Base-by-base conservation (phyloP, 2,329 filamentous ascomycete genomes). In the Cytospora paraplurivora region DNA sequence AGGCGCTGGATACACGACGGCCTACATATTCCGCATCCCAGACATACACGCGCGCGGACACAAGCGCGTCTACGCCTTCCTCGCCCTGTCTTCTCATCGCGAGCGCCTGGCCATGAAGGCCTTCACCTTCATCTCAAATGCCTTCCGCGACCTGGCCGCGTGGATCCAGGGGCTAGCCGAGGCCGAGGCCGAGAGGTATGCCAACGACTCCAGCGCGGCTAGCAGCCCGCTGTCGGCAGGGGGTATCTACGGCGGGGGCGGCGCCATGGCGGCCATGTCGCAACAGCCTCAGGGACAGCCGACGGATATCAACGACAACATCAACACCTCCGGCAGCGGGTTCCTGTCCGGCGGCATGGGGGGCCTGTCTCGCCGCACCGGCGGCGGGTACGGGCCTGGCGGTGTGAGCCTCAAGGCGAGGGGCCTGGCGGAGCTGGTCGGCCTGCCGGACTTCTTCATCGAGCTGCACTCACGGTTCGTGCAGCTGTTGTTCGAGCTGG, bases 21-120 rank as follows among this genome's bases (percentile, higher is more conserved):
- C 87, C 15, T 89, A 88, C 73, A 87, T 89, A 67, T 90, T 90
- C 71, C 86, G 87, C 33, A 87, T 90, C 50, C 84, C 87, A 7
- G 87, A 90, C 71, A 79, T 88, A 41, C 86, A 88, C 67, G 87
- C 87, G 15, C 84, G 87, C 13, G 87, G 87, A 5, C 85, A 88
- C 68, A 87, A 88, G 73, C 82, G 87, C n/a, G 84, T 89, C 13
- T 90, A 90, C 70, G 87, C 87, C 12, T 85, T 90, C 65, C 74
- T 90, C 64, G 86, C 86, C 1, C 80, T 89, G 54, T 87, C 82
- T 72, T 88, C 86, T 12, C 85, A 89, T 73, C 84, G 84, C 58
- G 86, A 89, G 73, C 81, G 85, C 15, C 76, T 85, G 15, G 85
- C 85, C 52, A 88, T 90, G 83, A 87, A 88, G 72, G 82, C 85